Percentiles rank a stretch among this genome's conserved stretches.
Conservation (phyloP, 2,329 filamentous ascomycete genomes). For the Sclerotinia trifoliorum region DNA sequence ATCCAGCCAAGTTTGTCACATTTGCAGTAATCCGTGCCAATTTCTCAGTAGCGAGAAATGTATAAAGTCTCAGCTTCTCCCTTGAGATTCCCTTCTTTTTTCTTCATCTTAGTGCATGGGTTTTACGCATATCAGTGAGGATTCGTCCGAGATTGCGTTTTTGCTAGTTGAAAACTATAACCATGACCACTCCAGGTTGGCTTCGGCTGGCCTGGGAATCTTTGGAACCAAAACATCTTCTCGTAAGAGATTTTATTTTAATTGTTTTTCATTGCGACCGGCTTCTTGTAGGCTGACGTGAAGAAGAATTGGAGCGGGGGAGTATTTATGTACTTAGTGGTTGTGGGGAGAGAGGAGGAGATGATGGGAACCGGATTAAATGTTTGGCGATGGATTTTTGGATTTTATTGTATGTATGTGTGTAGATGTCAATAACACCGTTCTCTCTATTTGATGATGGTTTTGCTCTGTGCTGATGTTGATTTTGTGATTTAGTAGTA, state of each 20-base stretch:
- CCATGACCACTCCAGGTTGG: constrained; percentile 72
- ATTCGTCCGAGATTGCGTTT: constrained; percentile 84
- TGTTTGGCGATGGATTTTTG: too few species aligned
- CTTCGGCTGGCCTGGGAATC: constrained; percentile 73
- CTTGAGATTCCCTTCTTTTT: constrained; percentile 40
- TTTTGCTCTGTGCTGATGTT: background rate
- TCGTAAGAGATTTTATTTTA: constrained; percentile 38
- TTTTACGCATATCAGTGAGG: constrained; percentile 70
- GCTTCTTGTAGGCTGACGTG: constrained; percentile 47
- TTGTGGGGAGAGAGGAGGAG: background rate
- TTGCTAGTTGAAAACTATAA: constrained; percentile 63
- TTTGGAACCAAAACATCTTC: constrained; percentile 58
- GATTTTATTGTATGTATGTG: background rate
- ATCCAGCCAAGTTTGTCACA: constrained; percentile 18
- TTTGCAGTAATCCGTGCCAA: constrained; percentile 6
- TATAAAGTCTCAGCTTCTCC: constrained; percentile 21
- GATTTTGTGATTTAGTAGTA: background rate
- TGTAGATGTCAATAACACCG: too few species aligned
- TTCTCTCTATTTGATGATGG: background rate
- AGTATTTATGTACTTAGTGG: background rate
- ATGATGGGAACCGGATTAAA: background rate
- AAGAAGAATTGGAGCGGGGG: constrained; percentile 50
- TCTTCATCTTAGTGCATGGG: constrained; percentile 61
- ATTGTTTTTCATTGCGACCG: constrained; percentile 52
- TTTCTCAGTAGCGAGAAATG: background rate